These are phyloP conservation scores for Trametes polyzona DNA, from an alignment of 1,284 basidiomycete genomes.

Conservation along the genomic window DNA sequence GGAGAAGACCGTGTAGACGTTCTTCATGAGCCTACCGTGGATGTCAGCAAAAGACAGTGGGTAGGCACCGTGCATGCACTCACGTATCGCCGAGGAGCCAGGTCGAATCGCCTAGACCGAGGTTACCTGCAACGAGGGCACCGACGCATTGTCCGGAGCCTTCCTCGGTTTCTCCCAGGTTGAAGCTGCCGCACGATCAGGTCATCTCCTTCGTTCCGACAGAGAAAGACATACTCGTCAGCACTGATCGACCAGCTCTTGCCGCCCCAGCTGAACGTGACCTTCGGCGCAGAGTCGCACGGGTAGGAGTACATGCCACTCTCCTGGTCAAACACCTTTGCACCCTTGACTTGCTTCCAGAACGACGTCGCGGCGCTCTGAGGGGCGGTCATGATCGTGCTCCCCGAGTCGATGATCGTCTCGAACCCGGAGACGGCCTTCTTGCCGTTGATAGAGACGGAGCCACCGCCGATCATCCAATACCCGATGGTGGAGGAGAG, in stretches of 20 bases:
- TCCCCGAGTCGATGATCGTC: constrained; percentile 50
- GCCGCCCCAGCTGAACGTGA: constrained; percentile 49
- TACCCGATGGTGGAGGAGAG: constrained; percentile 35
- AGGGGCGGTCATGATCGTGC: constrained; percentile 55
- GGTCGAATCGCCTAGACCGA: constrained; percentile 23
- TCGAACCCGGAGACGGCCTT: constrained; percentile 27
- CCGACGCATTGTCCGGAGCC: constrained; percentile 30
- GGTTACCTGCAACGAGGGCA: constrained; percentile 12
- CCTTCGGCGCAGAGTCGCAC: constrained; percentile 39
- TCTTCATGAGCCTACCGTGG: constrained; percentile 9
- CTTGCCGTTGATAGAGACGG: constrained; percentile 35
- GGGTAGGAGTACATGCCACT: constrained; percentile 46
- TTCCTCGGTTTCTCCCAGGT: constrained; percentile 24
- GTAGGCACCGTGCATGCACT: constrained; percentile 7
- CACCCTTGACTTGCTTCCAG: constrained; percentile 47
- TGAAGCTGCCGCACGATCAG: constrained; percentile 14
- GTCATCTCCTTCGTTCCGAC: not conserved
- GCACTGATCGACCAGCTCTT: constrained; percentile 42
- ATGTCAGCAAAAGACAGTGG: constrained; percentile 21
- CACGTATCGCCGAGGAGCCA: constrained; percentile 36
- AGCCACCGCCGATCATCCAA: constrained; percentile 46
- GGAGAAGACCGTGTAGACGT: constrained; percentile 12
- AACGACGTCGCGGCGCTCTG: constrained; percentile 44
- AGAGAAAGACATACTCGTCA: constrained; percentile 18
- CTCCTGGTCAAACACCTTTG: constrained; percentile 35